A percentile compares a stretch with the other conserved stretches of the same genome.
These are phyloP conservation scores for Silene noctiflora DNA, from an alignment of 179 eudicot genomes.

Conservation along the genomic window DNA sequence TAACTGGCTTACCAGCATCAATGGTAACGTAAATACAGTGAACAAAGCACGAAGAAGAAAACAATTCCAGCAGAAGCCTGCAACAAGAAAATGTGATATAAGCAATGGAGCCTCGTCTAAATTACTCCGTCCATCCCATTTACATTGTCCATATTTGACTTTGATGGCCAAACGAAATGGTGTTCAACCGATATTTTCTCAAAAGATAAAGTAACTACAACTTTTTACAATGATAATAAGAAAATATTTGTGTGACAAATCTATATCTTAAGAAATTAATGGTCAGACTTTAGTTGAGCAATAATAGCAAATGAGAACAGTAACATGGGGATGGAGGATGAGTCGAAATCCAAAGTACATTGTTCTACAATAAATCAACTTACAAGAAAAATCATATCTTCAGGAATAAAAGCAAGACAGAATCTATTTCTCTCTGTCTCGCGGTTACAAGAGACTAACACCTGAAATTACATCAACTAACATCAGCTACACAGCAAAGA, in stretches of 20 bases:
- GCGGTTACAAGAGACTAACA: not conserved
- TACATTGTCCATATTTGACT: too few relatives aligned
- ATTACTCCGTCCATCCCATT: too few relatives aligned
- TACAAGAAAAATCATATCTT: not conserved
- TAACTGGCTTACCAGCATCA: not conserved
- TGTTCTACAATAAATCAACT: not conserved
- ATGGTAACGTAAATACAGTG: not conserved
- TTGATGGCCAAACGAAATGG: not conserved
- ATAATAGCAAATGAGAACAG: too few relatives aligned
- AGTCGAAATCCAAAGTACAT: too few relatives aligned
- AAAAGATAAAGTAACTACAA: not conserved
- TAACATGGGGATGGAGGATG: too few relatives aligned
- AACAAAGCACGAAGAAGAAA: not conserved
- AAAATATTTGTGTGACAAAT: too few relatives aligned
- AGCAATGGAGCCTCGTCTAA: too few relatives aligned
- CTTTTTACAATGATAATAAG: too few relatives aligned
- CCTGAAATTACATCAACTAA: not conserved
- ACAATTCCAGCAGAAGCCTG: not conserved
- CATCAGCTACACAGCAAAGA: too few relatives aligned
- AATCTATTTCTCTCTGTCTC: not conserved
- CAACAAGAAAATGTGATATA: not conserved
- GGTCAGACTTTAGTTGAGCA: too few relatives aligned
- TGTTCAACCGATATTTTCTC: not conserved
- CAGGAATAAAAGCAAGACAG: not conserved
- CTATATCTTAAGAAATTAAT: too few relatives aligned